Evolutionary conservation across 768 basidiomycete genomes (phyloP).

Genomic region (Megacollybia marginata): DNA sequence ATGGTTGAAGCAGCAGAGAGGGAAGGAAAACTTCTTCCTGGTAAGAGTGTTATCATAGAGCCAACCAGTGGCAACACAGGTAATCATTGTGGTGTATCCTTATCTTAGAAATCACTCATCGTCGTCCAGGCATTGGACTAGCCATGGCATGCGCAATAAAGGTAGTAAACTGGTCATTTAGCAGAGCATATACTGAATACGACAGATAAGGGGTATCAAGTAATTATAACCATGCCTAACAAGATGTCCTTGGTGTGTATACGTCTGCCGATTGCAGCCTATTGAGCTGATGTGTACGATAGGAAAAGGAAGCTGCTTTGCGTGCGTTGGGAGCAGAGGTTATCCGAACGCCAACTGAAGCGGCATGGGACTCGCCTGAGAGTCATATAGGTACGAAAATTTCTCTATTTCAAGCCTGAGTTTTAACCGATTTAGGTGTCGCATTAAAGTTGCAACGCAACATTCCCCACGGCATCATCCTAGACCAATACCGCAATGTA

Average conservation of each 20-base stretch:
- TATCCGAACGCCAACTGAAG: constrained; percentile 86
- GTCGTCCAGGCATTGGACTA: constrained; percentile 74
- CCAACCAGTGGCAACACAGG: constrained; percentile 96
- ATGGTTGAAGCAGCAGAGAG: constrained; percentile 96
- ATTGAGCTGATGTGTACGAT: not conserved
- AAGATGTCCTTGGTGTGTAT: constrained; percentile 80
- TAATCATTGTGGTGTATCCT: constrained; percentile 23
- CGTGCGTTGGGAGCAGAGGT: constrained; percentile 92
- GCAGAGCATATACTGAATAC: constrained; percentile 54
- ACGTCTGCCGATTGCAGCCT: not conserved
- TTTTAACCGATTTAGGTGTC: constrained; percentile 84
- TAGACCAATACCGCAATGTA: constrained; percentile 87
- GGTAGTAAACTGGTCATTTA: constrained; percentile 36
- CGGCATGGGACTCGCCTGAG: constrained; percentile 82
- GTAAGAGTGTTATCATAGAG: constrained; percentile 89
- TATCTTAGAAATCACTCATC: not conserved
- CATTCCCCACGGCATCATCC: constrained; percentile 81
- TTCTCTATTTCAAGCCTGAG: constrained; percentile 66
- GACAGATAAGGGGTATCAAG: constrained; percentile 84
- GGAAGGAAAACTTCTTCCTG: constrained; percentile 78
- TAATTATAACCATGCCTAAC: constrained; percentile 85
- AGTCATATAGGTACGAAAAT: constrained; percentile 76
- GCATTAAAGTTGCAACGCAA: constrained; percentile 69
- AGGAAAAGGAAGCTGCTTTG: constrained; percentile 91
- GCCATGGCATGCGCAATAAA: constrained; percentile 93